A percentile compares a stretch with the other conserved stretches of the same genome.
Evolutionary conservation across 352 stramenopile species (phyloP).

Genomic region (Globisporangium radiosum): DNA sequence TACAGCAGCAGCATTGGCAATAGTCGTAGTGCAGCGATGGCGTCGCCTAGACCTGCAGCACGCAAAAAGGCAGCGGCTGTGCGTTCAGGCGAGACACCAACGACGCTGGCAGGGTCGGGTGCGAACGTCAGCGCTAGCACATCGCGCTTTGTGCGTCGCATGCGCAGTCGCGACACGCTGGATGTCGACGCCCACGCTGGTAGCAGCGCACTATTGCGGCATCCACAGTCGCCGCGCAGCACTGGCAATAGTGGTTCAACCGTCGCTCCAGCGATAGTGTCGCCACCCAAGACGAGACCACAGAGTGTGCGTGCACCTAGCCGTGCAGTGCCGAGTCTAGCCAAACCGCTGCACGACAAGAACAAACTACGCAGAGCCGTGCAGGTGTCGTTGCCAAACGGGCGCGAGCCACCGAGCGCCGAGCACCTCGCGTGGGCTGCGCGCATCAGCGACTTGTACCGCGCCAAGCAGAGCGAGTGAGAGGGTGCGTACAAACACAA

Average conservation of each 20-base stretch:
- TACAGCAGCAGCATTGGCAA: not conserved
- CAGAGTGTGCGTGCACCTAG: not conserved
- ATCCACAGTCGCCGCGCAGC: constrained; percentile 11
- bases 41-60: not conserved
- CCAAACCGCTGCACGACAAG: not conserved
- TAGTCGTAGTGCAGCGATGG: too few relatives aligned
- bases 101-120: too few relatives aligned
- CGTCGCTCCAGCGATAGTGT: not conserved
- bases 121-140: not conserved
- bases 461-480: constrained; percentile 1
- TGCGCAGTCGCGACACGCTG: constrained; percentile 9
- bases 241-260: not conserved
- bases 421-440: constrained; percentile 54
- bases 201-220: constrained; percentile 4
- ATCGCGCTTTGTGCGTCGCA: constrained; percentile 12
- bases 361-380: not conserved
- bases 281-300: not conserved
- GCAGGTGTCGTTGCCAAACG: constrained; percentile 9
- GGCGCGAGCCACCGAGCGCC: constrained; percentile 14
- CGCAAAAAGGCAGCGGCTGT: too few relatives aligned
- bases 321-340: not conserved
- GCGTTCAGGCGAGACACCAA: too few relatives aligned
- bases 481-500: not conserved
- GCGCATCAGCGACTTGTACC: constrained; percentile 50
- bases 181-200: not conserved